A percentile compares a stretch with the other conserved stretches of the same genome.
These are phyloP conservation scores for Flaveria bidentis DNA, from an alignment of 129 eudicot species.

Conservation along the genomic window DNA sequence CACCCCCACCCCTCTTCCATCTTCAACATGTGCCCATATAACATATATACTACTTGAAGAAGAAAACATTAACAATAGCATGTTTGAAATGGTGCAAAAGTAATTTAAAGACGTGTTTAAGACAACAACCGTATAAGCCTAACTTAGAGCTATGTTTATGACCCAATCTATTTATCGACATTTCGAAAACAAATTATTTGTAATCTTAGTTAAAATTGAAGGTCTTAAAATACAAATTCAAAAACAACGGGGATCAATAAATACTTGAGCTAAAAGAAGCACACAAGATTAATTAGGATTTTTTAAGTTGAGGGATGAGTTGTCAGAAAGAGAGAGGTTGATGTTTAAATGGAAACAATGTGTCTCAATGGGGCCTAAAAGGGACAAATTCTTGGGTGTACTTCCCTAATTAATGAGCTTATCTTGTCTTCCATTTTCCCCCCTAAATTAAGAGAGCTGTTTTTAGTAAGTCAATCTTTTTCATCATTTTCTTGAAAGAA, in stretches of 20 bases:
- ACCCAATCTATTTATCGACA: background rate
- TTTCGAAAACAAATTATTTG: too few relatives aligned
- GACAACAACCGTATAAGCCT: background rate
- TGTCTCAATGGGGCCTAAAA: conserved; percentile 28
- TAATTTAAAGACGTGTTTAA: background rate
- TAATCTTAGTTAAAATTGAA: background rate
- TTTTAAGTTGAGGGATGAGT: conserved; percentile 6
- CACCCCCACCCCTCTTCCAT: too few relatives aligned
- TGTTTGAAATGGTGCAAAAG: background rate
- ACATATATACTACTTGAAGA: background rate
- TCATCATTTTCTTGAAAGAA: background rate
- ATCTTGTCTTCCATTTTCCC: background rate
- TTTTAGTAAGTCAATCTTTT: background rate
- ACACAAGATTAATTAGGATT: background rate
- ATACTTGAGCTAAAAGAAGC: background rate
- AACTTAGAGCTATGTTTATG: background rate
- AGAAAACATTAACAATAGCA: background rate
- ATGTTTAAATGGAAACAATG: conserved; percentile 34
- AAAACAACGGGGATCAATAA: background rate
- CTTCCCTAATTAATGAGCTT: conserved; percentile 20
- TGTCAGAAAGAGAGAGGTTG: conserved; percentile 35
- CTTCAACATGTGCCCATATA: background rate
- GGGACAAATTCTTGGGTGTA: conserved; percentile 18
- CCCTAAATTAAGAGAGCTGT: background rate
- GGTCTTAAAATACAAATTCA: background rate